Percentiles rank a stretch among this genome's conserved stretches.
These are phyloP conservation scores for Parmelia sp. DNA, from an alignment of 495 filamentous ascomycete genomes.

Conservation along the genomic window DNA sequence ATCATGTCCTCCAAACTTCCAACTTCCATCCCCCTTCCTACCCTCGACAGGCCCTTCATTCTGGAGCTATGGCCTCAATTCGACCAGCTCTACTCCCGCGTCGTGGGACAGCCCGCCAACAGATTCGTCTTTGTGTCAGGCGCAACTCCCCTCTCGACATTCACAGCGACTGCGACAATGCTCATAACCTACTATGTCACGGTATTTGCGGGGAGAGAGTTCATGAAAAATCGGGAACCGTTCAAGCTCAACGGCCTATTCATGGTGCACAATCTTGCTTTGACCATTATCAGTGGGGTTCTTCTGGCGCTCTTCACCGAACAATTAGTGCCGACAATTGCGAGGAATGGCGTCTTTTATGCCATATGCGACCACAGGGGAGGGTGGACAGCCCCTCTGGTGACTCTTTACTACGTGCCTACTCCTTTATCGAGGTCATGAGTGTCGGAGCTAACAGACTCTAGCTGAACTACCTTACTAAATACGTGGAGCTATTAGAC, in stretches of 20 bases:
- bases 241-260: slow-evolving; percentile 59
- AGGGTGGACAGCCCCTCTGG: slow-evolving; percentile 60
- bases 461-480: slow-evolving; percentile 67
- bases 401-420: slow-evolving; percentile 63
- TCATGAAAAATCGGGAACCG: slow-evolving; percentile 55
- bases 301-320: slow-evolving; percentile 60
- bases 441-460: background rate
- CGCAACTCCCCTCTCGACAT: slow-evolving; percentile 54
- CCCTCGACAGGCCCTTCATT: slow-evolving; percentile 87
- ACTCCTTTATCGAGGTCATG: background rate
- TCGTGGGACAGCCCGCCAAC: slow-evolving; percentile 59
- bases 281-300: slow-evolving; percentile 56
- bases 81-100: slow-evolving; percentile 67
- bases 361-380: slow-evolving; percentile 58
- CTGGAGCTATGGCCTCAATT: slow-evolving; percentile 92
- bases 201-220: slow-evolving; percentile 59
- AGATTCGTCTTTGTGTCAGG: slow-evolving; percentile 55
- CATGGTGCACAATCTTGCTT: slow-evolving; percentile 63
- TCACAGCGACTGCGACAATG: slow-evolving; percentile 49
- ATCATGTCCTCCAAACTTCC: slow-evolving; percentile 41
- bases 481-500: slow-evolving; percentile 64
- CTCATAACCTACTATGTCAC: slow-evolving; percentile 59
- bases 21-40: slow-evolving; percentile 63
- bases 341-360: slow-evolving; percentile 55
- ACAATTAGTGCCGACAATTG: slow-evolving; percentile 56